Percentiles rank a stretch among this genome's conserved stretches.
Evolutionary conservation across 2,329 filamentous ascomycete species (phyloP).

Genomic region (Exophiala aquamarina): DNA sequence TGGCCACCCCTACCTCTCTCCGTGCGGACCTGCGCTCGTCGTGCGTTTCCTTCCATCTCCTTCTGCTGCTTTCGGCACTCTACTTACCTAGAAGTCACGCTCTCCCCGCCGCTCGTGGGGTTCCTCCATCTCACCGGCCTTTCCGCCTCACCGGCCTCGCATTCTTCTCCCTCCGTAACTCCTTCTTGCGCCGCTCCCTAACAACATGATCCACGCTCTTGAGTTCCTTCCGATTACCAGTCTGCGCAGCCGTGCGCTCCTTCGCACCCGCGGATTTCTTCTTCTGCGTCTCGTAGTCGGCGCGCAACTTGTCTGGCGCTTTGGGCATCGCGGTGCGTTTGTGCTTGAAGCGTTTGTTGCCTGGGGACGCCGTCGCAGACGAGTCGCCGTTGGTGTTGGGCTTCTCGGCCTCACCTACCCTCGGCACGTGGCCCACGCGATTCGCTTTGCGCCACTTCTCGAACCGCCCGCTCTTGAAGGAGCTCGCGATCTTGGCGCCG

Average conservation of each 20-base stretch:
- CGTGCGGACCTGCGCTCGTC: too few species aligned
- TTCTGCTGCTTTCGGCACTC: too few species aligned
- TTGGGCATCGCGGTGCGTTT: constrained; percentile 86
- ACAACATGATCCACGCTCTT: constrained; percentile 80
- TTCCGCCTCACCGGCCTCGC: constrained; percentile 63
- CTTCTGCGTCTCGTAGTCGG: constrained; percentile 88
- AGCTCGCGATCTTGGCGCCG: constrained; percentile 92
- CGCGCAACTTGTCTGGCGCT: constrained; percentile 85
- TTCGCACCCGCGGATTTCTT: constrained; percentile 84
- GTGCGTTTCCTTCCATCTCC: too few species aligned
- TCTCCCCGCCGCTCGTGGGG: neutral
- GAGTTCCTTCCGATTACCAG: constrained; percentile 25
- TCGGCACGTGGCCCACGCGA: constrained; percentile 73
- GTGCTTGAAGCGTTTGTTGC: constrained; percentile 72
- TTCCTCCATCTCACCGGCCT: neutral
- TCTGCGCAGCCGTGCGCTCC: constrained; percentile 55
- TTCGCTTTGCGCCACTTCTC: constrained; percentile 89
- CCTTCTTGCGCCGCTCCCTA: constrained; percentile 74
- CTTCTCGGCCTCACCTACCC: constrained; percentile 76
- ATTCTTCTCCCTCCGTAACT: constrained; percentile 82
- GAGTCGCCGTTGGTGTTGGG: constrained; percentile 39
- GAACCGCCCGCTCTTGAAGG: constrained; percentile 89
- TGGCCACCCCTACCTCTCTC: too few species aligned
- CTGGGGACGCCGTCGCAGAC: constrained; percentile 11
- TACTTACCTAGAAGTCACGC: neutral